phyloP scores from a whole-genome alignment of 2,329 filamentous ascomycete genomes.

The Colletotrichum phormii region DNA sequence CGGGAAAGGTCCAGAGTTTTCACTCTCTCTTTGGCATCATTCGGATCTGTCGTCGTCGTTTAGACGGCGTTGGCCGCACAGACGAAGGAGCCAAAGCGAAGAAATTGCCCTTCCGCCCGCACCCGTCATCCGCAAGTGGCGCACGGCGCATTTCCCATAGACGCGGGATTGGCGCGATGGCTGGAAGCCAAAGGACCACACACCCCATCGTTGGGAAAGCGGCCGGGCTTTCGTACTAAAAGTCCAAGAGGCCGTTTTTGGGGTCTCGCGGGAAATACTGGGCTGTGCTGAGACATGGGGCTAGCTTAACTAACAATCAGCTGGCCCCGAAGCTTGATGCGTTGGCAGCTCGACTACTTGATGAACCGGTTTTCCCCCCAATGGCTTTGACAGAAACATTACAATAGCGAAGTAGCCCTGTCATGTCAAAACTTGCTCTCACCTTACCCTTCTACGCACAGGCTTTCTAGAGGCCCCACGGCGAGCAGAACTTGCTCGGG shows the following conservation, averaged over 20 bases:
- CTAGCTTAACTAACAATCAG: constrained; percentile 12
- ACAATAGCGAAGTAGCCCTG: not conserved
- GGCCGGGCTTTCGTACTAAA: not conserved
- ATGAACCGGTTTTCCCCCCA: not conserved
- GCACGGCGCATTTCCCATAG: constrained; percentile 24
- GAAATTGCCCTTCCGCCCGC: not conserved
- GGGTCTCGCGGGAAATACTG: constrained; percentile 1
- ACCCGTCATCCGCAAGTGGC: not conserved
- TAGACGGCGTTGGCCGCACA: not conserved
- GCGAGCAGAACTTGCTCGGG: not conserved
- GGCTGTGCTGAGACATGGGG: constrained; percentile 16
- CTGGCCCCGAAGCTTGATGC: constrained; percentile 12
- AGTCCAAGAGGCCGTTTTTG: not conserved
- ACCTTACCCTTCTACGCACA: constrained; percentile 1
- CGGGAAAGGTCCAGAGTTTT: not conserved
- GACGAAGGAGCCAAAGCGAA: not conserved
- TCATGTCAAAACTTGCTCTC: not conserved
- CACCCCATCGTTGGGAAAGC: not conserved
- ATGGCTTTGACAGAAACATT: not conserved
- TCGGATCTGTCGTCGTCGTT: not conserved
- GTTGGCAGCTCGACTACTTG: constrained; percentile 28
- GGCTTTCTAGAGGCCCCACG: not conserved
- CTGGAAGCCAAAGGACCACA: not conserved
- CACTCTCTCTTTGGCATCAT: not conserved
- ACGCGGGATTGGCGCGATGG: constrained; percentile 47